These are phyloP conservation scores for Galium porrigens DNA, from an alignment of 305 asterid species.

Conservation along the genomic window DNA sequence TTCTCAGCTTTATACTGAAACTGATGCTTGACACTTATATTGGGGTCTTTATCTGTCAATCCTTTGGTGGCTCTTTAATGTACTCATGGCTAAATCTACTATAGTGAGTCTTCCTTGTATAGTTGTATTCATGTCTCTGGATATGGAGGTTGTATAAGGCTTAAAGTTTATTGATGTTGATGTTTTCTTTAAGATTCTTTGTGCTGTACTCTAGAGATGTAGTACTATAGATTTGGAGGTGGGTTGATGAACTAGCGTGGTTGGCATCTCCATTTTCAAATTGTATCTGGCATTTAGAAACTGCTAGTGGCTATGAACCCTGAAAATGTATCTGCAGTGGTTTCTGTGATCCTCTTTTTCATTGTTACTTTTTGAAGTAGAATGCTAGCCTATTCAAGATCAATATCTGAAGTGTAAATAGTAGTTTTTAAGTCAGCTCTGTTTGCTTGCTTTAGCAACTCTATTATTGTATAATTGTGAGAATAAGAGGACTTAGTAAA, in stretches of 20 bases:
- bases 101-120: background rate
- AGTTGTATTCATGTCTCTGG: background rate
- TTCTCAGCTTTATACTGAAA: background rate
- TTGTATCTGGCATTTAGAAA: background rate
- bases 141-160: background rate
- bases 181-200: background rate
- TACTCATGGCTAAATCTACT: background rate
- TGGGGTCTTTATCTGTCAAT: background rate
- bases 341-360: background rate
- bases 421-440: background rate
- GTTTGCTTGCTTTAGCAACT: background rate
- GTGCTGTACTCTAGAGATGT: too few species aligned
- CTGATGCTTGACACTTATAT: background rate
- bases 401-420: background rate
- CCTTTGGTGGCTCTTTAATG: background rate
- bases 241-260: background rate
- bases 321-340: background rate
- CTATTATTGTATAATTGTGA: background rate
- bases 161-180: background rate
- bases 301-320: background rate
- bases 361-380: background rate
- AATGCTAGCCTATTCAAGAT: slow-evolving; percentile 1
- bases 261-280: background rate
- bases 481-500: background rate
- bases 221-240: background rate